These are phyloP conservation scores for Globisporangium heterothallicum DNA, from an alignment of 352 stramenopile genomes.

Conservation along the genomic window DNA sequence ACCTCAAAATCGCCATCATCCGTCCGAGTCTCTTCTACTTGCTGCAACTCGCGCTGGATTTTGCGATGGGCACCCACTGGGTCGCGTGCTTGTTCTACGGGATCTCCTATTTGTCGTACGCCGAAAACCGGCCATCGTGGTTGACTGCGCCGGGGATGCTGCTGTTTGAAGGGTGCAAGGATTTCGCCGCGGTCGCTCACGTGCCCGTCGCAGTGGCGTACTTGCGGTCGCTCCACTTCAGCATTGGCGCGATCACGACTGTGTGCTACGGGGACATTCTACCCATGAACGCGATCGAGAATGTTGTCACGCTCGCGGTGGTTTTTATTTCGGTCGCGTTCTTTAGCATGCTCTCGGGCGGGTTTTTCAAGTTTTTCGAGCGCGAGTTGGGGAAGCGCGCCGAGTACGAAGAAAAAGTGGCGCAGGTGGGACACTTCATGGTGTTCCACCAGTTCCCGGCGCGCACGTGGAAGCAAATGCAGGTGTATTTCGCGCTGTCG, in stretches of 20 bases:
- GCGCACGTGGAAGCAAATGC: conserved; percentile 63
- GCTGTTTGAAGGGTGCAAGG: conserved; percentile 25
- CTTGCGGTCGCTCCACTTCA: conserved; percentile 56
- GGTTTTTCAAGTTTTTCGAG: conserved; percentile 67
- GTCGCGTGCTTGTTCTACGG: conserved; percentile 51
- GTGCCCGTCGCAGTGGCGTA: conserved; percentile 38
- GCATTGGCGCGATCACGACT: conserved; percentile 70
- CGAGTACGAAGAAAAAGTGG: conserved; percentile 59
- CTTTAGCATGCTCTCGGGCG: conserved; percentile 73
- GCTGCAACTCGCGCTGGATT: conserved; percentile 40
- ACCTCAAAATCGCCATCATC: conserved; percentile 25
- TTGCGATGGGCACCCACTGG: conserved; percentile 47
- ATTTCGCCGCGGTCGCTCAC: conserved; percentile 22
- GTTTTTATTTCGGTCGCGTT: conserved; percentile 62
- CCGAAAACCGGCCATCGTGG: conserved; percentile 32
- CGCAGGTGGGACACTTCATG: conserved; percentile 53
- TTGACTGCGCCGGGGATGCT: conserved; percentile 59
- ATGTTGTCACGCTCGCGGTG: conserved; percentile 36
- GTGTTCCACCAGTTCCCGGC: conserved; percentile 53
- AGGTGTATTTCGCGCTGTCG: conserved; percentile 63
- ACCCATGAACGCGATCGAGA: conserved; percentile 60
- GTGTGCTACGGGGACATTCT: conserved; percentile 70
- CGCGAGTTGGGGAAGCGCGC: conserved; percentile 60
- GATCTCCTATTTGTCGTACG: conserved; percentile 41
- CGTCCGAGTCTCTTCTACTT: conserved; percentile 28